Conservation (phyloP, 2,329 filamentous ascomycete species). For the Fusarium dlaminii region DNA sequence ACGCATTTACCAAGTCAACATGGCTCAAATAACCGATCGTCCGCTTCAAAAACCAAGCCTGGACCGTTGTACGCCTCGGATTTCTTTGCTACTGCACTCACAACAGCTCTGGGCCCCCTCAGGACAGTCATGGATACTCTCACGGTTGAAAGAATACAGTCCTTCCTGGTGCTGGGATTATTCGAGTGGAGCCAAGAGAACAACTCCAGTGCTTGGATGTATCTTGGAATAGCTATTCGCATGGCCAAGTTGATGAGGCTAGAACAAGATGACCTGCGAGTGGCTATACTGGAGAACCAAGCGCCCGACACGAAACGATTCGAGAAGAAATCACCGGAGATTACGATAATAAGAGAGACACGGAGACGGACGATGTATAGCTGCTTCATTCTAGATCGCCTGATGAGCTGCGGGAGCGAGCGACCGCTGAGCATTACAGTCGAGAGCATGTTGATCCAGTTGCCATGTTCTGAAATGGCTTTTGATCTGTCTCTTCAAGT, state of each 20-base stretch:
- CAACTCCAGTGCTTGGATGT: background rate
- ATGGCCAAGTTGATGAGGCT: constrained; percentile 11
- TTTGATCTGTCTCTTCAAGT: constrained; percentile 71
- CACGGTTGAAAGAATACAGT: background rate
- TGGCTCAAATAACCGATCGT: background rate
- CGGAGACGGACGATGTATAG: constrained; percentile 78
- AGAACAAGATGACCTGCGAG: constrained; percentile 6
- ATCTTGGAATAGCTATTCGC: background rate
- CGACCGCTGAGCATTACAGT: constrained; percentile 67
- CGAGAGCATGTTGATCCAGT: constrained; percentile 42
- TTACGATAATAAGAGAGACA: constrained; percentile 47
- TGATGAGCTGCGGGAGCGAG: constrained; percentile 72
- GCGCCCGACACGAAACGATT: background rate
- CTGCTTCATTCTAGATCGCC: constrained; percentile 76
- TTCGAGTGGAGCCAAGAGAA: constrained; percentile 9
- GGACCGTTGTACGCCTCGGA: background rate
- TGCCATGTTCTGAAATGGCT: constrained; percentile 44
- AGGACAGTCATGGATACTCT: background rate
- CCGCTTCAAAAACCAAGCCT: background rate
- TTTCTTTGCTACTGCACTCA: constrained; percentile 1
- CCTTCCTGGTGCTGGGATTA: constrained; percentile 8
- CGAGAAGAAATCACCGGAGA: background rate
- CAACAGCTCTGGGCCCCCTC: constrained; percentile 2
- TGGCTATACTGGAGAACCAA: background rate
- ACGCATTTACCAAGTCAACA: background rate